Evolutionary conservation across 192 early-diverging fungal genomes (phyloP), one percentile per base, ranked within the genome.

Genomic region (Helicostylum pulchrum): DNA sequence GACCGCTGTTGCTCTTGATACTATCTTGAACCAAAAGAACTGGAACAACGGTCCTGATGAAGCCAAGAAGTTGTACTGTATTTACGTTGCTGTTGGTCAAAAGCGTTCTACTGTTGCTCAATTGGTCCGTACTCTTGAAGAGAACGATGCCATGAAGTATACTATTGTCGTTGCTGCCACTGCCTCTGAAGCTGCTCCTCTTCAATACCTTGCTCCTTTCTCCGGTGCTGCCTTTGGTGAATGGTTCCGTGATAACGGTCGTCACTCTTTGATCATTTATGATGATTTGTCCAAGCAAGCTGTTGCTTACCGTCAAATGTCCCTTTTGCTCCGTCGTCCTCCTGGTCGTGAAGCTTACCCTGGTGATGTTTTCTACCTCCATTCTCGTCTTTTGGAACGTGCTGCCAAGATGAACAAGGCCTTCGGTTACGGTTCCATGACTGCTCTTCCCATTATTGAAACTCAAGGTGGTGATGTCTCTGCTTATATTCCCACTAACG

Each of bases 391-490:
- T 67, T 83, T 99, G 61, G 96, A 99, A 86, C 95, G 96, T 86
- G 91, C 96, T 52, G 95, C 95, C 83, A 99, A 99, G 90, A 94
- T 99, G 94, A 96, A 92, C 91, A 90, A 95, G 84, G 81, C 83
- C 70, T 87, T 91, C 81, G 95, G 95, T 67, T 90, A 86, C 70
- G 95, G 95, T 80, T 97, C 96, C 78, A 86, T 99, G 86, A 99
- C 96, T 61, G 96, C 96, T 44, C 88, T 99, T 61, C 97, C 97
- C 78, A 93, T 99, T 74, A 97, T 99, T 85, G 97, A 99, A 80
- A 99, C 97, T 67, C 94, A 97, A 85, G 97, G 97, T 88, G 97
- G 97, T 83, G 97, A 97, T 92, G 97, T 99, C 78, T 99, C 97
- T 72, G 97, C 97, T 34, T 99, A 99, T 87, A 99, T 99, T 87